phyloP scores from a whole-genome alignment of 164 flowering plant genomes.

The Chloranthus sessilifolius region DNA sequence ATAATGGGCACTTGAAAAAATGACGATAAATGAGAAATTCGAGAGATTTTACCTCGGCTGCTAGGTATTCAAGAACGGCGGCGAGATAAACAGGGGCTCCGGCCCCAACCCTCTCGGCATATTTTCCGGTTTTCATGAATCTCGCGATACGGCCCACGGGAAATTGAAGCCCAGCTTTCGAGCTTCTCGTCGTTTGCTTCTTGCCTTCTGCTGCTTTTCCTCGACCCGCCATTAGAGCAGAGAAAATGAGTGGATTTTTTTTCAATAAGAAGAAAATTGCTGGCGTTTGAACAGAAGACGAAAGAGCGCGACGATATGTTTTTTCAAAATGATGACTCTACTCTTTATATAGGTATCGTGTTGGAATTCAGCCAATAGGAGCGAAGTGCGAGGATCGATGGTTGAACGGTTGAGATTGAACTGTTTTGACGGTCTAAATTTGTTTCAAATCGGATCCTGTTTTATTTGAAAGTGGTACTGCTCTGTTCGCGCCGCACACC shows the following conservation, averaged over 20 bases:
- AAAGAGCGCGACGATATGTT: neutral
- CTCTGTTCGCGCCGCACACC: too few species aligned
- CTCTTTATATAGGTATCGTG: neutral
- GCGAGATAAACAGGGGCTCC: slow-evolving; percentile 10
- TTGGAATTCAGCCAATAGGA: neutral
- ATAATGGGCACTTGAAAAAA: neutral
- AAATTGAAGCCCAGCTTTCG: slow-evolving; percentile 7
- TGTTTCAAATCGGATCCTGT: too few species aligned
- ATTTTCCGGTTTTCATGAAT: slow-evolving; percentile 7
- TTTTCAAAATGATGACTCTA: neutral
- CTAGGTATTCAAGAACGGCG: neutral
- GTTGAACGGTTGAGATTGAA: neutral
- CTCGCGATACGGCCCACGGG: slow-evolving; percentile 7
- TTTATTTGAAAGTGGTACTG: too few species aligned
- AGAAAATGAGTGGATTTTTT: neutral
- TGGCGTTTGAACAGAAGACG: neutral
- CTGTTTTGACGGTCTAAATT: neutral
- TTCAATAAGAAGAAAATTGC: neutral
- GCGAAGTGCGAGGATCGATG: slow-evolving; percentile 1
- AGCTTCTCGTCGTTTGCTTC: slow-evolving; percentile 7
- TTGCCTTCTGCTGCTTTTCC: slow-evolving; percentile 3
- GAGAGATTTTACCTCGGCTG: neutral
- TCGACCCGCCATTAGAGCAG: slow-evolving; percentile 1
- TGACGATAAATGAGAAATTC: too few species aligned
- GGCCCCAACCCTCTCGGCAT: slow-evolving; percentile 6